phyloP scores from a whole-genome alignment of 2,329 filamentous ascomycete species.

The Claviceps arundinis region DNA sequence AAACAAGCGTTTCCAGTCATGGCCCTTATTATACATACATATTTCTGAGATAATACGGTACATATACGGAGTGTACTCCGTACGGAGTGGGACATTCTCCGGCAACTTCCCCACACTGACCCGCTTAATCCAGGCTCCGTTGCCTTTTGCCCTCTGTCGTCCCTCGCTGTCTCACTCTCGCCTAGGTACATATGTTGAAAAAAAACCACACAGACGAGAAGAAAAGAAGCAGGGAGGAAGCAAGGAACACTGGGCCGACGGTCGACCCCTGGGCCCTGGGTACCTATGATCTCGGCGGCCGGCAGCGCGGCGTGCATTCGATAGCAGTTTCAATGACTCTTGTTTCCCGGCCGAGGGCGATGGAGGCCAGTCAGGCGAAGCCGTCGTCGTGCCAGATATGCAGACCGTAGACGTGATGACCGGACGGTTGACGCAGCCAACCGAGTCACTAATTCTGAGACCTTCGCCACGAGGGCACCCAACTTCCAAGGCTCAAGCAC shows the following conservation, averaged over 20 bases:
- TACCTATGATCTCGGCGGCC: background rate
- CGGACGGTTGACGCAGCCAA: background rate
- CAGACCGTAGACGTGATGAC: background rate
- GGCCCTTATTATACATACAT: too few species aligned
- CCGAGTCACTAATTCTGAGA: too few species aligned
- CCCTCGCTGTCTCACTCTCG: background rate
- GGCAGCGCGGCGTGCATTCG: background rate
- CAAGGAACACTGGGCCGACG: background rate
- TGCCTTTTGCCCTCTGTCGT: background rate
- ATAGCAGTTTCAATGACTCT: background rate
- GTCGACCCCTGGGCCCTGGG: too few species aligned
- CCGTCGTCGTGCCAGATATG: background rate
- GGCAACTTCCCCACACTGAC: background rate
- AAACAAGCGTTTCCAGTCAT: too few species aligned
- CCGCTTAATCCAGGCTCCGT: background rate
- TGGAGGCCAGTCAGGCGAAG: background rate
- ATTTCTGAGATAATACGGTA: too few species aligned
- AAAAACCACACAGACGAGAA: background rate
- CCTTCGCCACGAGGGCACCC: too few species aligned
- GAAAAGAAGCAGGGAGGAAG: background rate
- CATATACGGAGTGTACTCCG: too few species aligned
- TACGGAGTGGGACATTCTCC: background rate
- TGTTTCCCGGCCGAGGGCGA: background rate
- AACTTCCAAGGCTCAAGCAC: too few species aligned
- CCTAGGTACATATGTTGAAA: background rate